Evolutionary conservation across 306 rosid genomes (phyloP), one percentile per base, ranked within the genome.

Genomic region (Prunus davidiana): DNA sequence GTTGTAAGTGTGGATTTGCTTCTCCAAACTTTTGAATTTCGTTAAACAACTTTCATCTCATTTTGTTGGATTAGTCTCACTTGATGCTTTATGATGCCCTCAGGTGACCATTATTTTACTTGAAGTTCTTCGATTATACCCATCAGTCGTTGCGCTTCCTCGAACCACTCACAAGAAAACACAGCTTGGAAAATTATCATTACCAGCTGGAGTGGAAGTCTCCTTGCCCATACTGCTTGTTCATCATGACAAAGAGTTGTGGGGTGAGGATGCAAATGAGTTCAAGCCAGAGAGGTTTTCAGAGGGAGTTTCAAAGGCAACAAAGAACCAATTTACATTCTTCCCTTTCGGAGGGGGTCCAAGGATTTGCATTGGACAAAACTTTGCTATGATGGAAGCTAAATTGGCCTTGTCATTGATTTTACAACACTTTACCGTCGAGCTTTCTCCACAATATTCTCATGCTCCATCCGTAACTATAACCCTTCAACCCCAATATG

Each of bases 301-400:
- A 1, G 84, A 83, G 24, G 92, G 91, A 54, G 22, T 87, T 78
- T 65, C 72, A 0, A 84, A 87, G 74, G 89, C 89, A 49, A 80
- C 91, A 10, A 84, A 84, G 15, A 72, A 83, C 11, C 70, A 3
- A 78, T 16, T 34, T 28, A 73, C 83, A 6, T 87, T 70, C 72
- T 54, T 87, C 9, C 93, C 96, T 4, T 90, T 90, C 45, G 90
- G 93, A 8, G 64, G 90, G 75, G 96, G 89, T 67, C 93, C 91
- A 22, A 64, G 96, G 47, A 79, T 85, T 6, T 91, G 91, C 83
- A 79, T 91, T 4, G 93, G 88, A 19, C 90, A 85, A 69, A 87
- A 83, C 67, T 90, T 85, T 74, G 32, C 80, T 6, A 54, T 56
- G 76, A 27, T 77, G 14, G 91, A 87, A 63, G 89, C 85, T 3